Percentiles rank a stretch among this genome's conserved stretches.
phyloP scores from a whole-genome alignment of 228 moss, liverwort and hornwort genomes.

The Sphagnum magellanicum region DNA sequence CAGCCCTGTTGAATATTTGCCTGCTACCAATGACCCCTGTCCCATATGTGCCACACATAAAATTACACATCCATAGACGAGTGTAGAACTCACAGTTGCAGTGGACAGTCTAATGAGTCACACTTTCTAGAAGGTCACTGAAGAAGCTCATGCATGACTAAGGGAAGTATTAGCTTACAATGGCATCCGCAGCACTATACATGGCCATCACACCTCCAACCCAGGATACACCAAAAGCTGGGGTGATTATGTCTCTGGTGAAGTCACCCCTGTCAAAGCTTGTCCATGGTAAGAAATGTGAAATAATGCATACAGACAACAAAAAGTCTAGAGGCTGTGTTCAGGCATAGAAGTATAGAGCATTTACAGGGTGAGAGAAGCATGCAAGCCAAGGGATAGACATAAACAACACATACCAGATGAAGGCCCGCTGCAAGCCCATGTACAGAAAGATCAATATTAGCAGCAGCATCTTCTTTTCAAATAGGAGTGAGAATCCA shows the following conservation, averaged over 20 bases:
- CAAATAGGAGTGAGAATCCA: constrained; percentile 55
- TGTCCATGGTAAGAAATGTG: too few relatives aligned
- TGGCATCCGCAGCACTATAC: constrained; percentile 69
- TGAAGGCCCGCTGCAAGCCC: constrained; percentile 94
- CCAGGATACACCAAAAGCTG: constrained; percentile 83
- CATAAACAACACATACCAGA: constrained; percentile 44
- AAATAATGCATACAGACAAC: too few relatives aligned
- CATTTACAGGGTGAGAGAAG: too few relatives aligned
- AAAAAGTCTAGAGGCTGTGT: too few relatives aligned
- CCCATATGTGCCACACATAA: not conserved
- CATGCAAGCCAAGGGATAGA: too few relatives aligned
- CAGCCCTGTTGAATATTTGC: constrained; percentile 67
- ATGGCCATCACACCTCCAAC: constrained; percentile 95
- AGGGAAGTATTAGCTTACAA: constrained; percentile 38
- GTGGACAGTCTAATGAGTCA: too few relatives aligned
- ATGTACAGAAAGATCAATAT: constrained; percentile 70
- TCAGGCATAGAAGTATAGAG: too few relatives aligned
- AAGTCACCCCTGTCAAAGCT: constrained; percentile 66
- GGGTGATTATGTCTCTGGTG: constrained; percentile 76
- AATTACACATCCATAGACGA: too few relatives aligned
- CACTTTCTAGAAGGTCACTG: not conserved
- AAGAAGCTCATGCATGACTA: not conserved
- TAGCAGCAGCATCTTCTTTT: constrained; percentile 79
- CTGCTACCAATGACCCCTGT: constrained; percentile 78
- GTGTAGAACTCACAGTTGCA: too few relatives aligned